Conservation (phyloP, 345 rosid genomes). For the Pistacia vera region DNA sequence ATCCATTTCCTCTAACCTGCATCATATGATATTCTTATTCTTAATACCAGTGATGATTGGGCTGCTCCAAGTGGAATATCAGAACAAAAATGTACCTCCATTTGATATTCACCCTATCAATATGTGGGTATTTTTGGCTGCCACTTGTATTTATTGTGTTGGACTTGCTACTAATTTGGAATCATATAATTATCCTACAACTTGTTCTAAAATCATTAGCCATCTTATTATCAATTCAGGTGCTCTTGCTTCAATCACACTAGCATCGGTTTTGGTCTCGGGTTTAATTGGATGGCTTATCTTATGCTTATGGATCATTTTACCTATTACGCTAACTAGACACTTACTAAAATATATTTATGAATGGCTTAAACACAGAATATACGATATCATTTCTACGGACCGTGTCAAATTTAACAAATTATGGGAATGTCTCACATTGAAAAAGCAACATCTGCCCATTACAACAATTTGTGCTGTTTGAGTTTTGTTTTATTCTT, state of each 20-base stretch:
- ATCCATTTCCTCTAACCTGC: not conserved
- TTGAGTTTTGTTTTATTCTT: no score
- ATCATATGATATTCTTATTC: not conserved
- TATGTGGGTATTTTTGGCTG: not conserved
- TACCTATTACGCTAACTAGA: not conserved
- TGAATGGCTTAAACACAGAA: not conserved
- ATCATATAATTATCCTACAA: not conserved
- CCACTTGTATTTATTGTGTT: not conserved
- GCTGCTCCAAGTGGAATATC: constrained; percentile 8
- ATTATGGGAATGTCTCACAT: not conserved
- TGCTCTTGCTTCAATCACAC: not conserved
- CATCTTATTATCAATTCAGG: not conserved
- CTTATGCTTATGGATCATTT: not conserved
- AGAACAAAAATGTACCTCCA: constrained; percentile 3
- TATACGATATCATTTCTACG: no score
- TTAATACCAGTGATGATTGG: constrained; percentile 8
- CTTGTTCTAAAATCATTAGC: not conserved
- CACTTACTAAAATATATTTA: not conserved
- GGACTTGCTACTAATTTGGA: not conserved
- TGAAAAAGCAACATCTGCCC: not conserved
- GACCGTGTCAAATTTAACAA: not conserved
- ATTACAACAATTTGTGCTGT: not conserved
- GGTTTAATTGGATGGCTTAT: not conserved
- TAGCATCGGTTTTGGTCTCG: constrained; percentile 8
- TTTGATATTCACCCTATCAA: constrained; percentile 9